These are phyloP conservation scores for Podospora australis DNA, from an alignment of 495 filamentous ascomycete genomes.

Conservation along the genomic window DNA sequence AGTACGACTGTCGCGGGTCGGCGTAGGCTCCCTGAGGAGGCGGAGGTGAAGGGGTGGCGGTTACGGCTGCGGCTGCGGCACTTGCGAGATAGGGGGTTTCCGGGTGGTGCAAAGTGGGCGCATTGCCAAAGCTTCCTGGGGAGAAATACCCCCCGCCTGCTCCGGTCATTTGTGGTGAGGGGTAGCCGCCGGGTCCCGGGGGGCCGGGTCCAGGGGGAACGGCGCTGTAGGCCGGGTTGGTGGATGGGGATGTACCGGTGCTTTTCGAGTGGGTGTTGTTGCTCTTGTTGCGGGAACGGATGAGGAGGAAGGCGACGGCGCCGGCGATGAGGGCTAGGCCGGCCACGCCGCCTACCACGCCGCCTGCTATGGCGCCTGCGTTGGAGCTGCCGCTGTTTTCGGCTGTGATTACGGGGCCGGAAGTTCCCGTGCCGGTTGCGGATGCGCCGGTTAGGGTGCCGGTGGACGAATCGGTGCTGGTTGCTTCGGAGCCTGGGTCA, in stretches of 20 bases:
- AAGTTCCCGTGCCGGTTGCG: background rate
- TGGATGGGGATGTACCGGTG: background rate
- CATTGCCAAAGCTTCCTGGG: background rate
- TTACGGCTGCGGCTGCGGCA: background rate
- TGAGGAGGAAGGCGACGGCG: constrained; percentile 14
- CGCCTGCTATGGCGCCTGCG: constrained; percentile 25
- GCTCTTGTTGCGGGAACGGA: constrained; percentile 17
- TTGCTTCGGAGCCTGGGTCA: no score
- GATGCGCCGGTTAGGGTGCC: background rate
- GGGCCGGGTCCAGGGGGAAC: constrained; percentile 8
- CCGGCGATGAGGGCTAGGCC: constrained; percentile 16
- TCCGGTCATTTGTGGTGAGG: constrained; percentile 3
- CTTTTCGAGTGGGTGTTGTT: background rate
- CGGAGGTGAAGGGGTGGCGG: background rate
- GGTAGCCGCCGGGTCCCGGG: background rate
- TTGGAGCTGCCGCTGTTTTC: constrained; percentile 9
- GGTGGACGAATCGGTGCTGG: no score
- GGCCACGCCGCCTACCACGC: constrained; percentile 23
- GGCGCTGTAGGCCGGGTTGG: constrained; percentile 11
- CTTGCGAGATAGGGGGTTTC: constrained; percentile 6
- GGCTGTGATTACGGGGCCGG: no score
- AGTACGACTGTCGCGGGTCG: constrained; percentile 13
- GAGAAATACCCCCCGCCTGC: constrained; percentile 2
- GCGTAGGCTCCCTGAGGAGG: background rate
- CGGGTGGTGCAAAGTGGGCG: no score